These are phyloP conservation scores for Ballota nigra DNA, from an alignment of 257 asterid species.

Conservation along the genomic window DNA sequence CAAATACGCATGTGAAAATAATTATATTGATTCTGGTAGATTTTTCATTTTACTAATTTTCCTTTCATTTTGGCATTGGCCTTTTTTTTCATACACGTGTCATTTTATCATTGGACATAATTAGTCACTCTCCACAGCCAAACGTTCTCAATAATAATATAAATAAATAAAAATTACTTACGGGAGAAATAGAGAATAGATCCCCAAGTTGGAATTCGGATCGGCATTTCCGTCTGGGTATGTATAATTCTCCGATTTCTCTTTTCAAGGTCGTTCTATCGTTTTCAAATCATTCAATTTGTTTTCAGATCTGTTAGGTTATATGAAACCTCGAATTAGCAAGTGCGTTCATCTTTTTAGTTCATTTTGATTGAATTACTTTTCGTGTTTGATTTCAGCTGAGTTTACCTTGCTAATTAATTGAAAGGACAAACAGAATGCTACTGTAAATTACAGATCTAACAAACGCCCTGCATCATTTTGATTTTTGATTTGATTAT, in stretches of 20 bases:
- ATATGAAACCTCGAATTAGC: background rate
- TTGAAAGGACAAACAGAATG: background rate
- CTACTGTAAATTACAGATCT: conserved; percentile 17
- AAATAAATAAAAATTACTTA: background rate
- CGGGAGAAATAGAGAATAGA: background rate
- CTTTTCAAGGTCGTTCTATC: background rate
- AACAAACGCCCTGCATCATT: background rate
- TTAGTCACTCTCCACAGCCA: background rate
- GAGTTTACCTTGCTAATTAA: background rate
- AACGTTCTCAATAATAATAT: conserved; percentile 10
- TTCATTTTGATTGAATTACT: background rate
- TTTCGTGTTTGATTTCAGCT: background rate
- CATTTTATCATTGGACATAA: background rate
- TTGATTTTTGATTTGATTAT: background rate
- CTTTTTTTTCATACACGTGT: background rate
- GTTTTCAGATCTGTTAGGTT: conserved; percentile 13
- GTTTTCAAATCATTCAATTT: background rate
- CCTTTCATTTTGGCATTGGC: background rate
- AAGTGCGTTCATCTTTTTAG: background rate
- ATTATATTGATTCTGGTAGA: background rate
- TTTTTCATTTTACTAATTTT: too few relatives aligned
- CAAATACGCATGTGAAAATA: background rate
- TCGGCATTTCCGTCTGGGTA: conserved; percentile 19
- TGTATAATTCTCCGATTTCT: background rate
- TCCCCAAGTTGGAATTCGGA: conserved; percentile 4